Percentiles rank a stretch among this genome's conserved stretches.
Conservation (phyloP, 2,329 filamentous ascomycete genomes). For the Calonectria honghensis region DNA sequence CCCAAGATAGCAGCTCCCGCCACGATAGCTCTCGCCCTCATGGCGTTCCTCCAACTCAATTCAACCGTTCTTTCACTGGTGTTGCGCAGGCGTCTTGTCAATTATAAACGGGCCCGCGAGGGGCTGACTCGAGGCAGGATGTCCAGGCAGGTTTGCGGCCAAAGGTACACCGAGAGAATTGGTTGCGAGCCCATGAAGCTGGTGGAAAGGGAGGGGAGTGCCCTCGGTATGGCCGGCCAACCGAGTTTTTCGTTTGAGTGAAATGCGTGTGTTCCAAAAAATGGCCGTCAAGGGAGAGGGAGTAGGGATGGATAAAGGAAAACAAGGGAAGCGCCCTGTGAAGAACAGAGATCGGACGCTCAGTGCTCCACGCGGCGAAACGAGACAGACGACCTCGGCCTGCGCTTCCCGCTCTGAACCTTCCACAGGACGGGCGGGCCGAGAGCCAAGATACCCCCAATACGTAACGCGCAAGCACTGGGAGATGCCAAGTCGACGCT, state of each 20-base stretch:
- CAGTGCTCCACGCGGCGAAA: slow-evolving; percentile 17
- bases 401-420: slow-evolving; percentile 19
- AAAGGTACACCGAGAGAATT: slow-evolving; percentile 25
- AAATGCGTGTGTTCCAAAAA: slow-evolving; percentile 1
- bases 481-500: slow-evolving; percentile 16
- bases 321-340: slow-evolving; percentile 2
- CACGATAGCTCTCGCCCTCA: slow-evolving; percentile 46
- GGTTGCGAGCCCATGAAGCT: slow-evolving; percentile 38
- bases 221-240: slow-evolving; percentile 36
- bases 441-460: slow-evolving; percentile 10
- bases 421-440: slow-evolving; percentile 16
- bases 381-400: slow-evolving; percentile 15
- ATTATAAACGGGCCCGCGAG: slow-evolving; percentile 28
- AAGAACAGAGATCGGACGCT: slow-evolving; percentile 19
- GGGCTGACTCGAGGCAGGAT: neutral
- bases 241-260: slow-evolving; percentile 26
- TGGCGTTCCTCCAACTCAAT: slow-evolving; percentile 30
- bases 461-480: slow-evolving; percentile 15
- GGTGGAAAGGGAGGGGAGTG: slow-evolving; percentile 32
- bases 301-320: slow-evolving; percentile 7
- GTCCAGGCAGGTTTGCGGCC: slow-evolving; percentile 11
- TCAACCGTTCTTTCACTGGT: neutral
- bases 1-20: slow-evolving; percentile 42
- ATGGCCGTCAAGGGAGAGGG: slow-evolving; percentile 8
- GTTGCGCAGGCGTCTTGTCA: slow-evolving; percentile 21